A percentile compares a stretch with the other conserved stretches of the same genome.
Evolutionary conservation across 2,329 filamentous ascomycete species (phyloP).

Genomic region (Parascedosporium putredinis): DNA sequence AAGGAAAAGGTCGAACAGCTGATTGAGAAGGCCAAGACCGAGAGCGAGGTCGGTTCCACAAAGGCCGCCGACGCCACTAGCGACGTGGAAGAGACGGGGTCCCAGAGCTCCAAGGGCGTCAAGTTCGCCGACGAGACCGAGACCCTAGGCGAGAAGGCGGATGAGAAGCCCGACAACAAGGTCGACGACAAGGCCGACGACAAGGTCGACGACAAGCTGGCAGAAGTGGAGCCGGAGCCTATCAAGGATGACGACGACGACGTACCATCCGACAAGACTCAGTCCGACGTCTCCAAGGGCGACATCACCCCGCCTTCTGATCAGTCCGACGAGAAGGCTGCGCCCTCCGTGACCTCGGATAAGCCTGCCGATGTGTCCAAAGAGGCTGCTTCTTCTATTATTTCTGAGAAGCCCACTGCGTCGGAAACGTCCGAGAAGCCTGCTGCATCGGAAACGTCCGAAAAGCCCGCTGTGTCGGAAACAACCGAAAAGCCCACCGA

Average conservation of each 20-base stretch:
- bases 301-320: no score
- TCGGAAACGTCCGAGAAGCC: neutral
- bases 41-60: neutral
- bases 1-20: slow-evolving; percentile 16
- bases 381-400: no score
- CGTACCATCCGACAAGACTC: no score
- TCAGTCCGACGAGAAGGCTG: no score
- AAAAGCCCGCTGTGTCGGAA: neutral
- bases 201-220: no score
- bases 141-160: neutral
- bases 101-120: neutral
- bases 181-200: no score
- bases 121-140: neutral
- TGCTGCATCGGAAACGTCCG: neutral
- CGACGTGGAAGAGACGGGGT: neutral
- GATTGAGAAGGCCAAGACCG: neutral
- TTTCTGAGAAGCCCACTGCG: neutral
- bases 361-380: neutral
- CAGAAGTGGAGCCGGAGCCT: neutral
- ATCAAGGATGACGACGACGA: neutral
- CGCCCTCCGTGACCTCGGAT: neutral
- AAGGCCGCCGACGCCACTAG: neutral
- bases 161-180: no score
- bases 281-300: no score
- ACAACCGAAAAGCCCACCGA: neutral